These are phyloP conservation scores for Rugonectria rugulosa DNA, from an alignment of 2,329 filamentous ascomycete species.

Conservation along the genomic window DNA sequence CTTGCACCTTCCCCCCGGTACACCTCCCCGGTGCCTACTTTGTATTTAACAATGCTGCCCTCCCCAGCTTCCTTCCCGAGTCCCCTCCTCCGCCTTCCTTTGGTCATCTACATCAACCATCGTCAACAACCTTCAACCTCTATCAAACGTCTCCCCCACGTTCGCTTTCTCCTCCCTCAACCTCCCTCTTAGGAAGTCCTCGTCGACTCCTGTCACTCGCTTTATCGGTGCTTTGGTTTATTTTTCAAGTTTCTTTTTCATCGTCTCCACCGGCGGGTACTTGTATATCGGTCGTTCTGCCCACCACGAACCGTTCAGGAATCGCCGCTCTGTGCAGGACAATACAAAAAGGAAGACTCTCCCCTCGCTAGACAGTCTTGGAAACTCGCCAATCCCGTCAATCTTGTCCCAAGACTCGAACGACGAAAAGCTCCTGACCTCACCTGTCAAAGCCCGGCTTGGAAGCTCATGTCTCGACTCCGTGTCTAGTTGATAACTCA, in stretches of 20 bases:
- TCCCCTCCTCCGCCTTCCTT: conserved; percentile 38
- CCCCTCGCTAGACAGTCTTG: conserved; percentile 26
- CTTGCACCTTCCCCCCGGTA: conserved; percentile 25
- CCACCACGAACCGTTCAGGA: conserved; percentile 26
- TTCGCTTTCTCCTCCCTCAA: conserved; percentile 56
- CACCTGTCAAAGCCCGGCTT: conserved; percentile 23
- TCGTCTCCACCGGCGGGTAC: conserved; percentile 37
- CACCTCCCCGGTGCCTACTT: conserved; percentile 31
- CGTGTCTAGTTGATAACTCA: conserved; percentile 31
- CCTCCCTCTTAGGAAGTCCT: conserved; percentile 69
- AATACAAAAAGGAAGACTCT: conserved; percentile 24
- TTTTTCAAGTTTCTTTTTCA: conserved; percentile 51
- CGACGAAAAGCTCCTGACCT: conserved; percentile 25
- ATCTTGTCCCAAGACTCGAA: conserved; percentile 18
- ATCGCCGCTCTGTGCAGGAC: conserved; percentile 29
- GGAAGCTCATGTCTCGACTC: conserved; percentile 26
- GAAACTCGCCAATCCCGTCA: conserved; percentile 13
- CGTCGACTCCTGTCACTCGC: conserved; percentile 79
- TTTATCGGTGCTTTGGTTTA: conserved; percentile 61
- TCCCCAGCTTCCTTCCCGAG: conserved; percentile 37
- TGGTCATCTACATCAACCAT: conserved; percentile 38
- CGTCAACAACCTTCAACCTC: conserved; percentile 35
- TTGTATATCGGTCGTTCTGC: conserved; percentile 27
- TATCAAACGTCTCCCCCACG: conserved; percentile 46
- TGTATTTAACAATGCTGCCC: conserved; percentile 43